phyloP scores from a whole-genome alignment of 2,329 filamentous ascomycete species.

The Cercospora janseana region DNA sequence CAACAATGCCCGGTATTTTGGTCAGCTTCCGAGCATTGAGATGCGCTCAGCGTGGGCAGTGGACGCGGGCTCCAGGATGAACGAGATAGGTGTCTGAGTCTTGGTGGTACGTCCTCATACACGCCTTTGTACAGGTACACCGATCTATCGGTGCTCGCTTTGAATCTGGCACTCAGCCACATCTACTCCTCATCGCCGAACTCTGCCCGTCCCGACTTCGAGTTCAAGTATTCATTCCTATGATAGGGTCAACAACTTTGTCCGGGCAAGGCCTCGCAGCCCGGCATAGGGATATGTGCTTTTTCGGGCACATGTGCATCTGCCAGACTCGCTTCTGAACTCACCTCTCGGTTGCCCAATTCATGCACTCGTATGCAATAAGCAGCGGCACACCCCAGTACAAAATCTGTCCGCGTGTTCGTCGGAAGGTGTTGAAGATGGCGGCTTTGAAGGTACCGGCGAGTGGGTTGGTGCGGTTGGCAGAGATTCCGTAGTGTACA shows the following conservation, averaged over 20 bases:
- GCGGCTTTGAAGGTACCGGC: constrained; percentile 75
- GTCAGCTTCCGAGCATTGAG: no score
- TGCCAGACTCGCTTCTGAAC: constrained; percentile 37
- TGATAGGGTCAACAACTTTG: constrained; percentile 14
- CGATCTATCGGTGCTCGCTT: constrained; percentile 3
- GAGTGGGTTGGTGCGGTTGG: constrained; percentile 86
- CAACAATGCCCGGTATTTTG: no score
- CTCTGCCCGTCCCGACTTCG: constrained; percentile 66
- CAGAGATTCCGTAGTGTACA: constrained; percentile 69
- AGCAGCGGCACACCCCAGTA: constrained; percentile 82
- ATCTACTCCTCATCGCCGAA: constrained; percentile 46
- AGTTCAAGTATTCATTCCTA: constrained; percentile 80
- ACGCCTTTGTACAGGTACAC: constrained; percentile 9
- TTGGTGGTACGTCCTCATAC: background rate
- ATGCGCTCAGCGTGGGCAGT: no score
- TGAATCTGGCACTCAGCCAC: background rate
- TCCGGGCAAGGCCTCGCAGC: background rate
- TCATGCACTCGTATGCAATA: constrained; percentile 75
- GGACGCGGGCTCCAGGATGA: no score
- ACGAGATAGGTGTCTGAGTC: no score
- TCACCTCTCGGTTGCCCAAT: constrained; percentile 90
- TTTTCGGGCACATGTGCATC: background rate
- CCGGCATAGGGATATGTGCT: background rate
- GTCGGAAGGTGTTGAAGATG: constrained; percentile 93
- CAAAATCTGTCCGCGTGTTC: constrained; percentile 80